phyloP scores from a whole-genome alignment of 1,284 basidiomycete species.

The Athelia psychrophila region DNA sequence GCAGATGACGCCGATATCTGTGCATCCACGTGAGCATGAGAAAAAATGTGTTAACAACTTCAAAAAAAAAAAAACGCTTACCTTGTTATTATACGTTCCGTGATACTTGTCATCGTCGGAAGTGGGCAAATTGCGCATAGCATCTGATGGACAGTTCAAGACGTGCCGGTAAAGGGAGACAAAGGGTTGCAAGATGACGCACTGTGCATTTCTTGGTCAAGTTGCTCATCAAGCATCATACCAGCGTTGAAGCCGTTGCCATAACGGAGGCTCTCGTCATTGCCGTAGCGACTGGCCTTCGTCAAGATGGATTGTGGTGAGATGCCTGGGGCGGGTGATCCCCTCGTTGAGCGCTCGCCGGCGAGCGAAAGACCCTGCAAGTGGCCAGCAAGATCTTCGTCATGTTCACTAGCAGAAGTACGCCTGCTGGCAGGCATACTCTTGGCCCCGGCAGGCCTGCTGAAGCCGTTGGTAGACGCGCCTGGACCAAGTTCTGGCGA shows the following conservation, averaged over 20 bases:
- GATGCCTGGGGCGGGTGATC: conserved; percentile 48
- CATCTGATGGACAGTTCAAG: conserved; percentile 51
- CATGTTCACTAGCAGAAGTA: conserved; percentile 76
- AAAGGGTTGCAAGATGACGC: conserved; percentile 28
- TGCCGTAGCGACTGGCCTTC: conserved; percentile 43
- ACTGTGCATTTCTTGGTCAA: conserved; percentile 92
- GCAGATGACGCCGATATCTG: conserved; percentile 89
- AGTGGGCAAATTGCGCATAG: conserved; percentile 88
- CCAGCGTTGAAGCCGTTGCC: conserved; percentile 71
- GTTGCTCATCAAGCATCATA: conserved; percentile 86
- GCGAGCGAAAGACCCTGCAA: conserved; percentile 65
- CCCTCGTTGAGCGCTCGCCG: conserved; percentile 53
- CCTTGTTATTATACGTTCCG: conserved; percentile 62
- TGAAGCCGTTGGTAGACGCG: conserved; percentile 43
- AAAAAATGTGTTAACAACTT: conserved; percentile 7
- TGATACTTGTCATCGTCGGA: conserved; percentile 89
- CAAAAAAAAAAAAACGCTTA: conserved; percentile 28
- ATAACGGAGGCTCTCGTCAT: conserved; percentile 53
- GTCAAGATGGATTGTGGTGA: conserved; percentile 50
- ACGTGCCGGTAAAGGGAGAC: conserved; percentile 4
- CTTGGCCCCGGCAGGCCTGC: conserved; percentile 70
- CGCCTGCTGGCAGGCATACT: conserved; percentile 87
- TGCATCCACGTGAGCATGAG: conserved; percentile 7
- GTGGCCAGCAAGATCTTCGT: conserved; percentile 76
- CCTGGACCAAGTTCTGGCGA: conserved; percentile 59